These are phyloP conservation scores for Quercus lobata DNA, from an alignment of 331 rosid species.

Conservation along the genomic window DNA sequence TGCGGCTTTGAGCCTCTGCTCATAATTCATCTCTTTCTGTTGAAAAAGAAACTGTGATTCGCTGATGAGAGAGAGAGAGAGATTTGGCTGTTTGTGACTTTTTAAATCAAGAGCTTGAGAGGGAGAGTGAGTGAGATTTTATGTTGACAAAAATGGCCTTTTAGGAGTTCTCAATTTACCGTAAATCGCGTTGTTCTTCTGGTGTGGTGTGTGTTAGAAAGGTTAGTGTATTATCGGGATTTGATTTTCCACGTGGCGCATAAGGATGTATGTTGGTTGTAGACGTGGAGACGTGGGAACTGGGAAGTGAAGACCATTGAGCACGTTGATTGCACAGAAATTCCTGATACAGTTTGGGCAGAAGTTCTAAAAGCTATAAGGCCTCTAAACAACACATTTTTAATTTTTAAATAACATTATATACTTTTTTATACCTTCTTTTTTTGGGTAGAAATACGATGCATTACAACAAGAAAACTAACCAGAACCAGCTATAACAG, in stretches of 20 bases:
- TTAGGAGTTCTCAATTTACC: background rate
- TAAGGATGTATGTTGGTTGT: background rate
- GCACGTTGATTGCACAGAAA: no score
- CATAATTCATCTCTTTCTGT: constrained; percentile 41
- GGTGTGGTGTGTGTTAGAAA: background rate
- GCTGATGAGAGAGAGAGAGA: background rate
- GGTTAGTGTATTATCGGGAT: background rate
- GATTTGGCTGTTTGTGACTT: background rate
- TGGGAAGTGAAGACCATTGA: no score
- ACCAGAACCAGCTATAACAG: no score
- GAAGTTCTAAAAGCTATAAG: no score
- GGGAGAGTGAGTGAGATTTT: background rate
- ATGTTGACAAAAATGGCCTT: background rate
- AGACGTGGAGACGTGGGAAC: no score
- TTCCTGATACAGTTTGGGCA: no score
- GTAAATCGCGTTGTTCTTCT: background rate
- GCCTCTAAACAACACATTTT: no score
- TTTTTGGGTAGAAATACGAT: no score
- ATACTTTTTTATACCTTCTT: no score
- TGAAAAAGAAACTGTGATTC: background rate
- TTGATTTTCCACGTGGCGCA: background rate
- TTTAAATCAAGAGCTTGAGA: background rate
- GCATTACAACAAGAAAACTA: no score
- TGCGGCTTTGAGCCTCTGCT: constrained; percentile 55
- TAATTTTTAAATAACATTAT: no score